A percentile compares a stretch with the other conserved stretches of the same genome.
These are phyloP conservation scores for Fusarium denticulatum DNA, from an alignment of 2,329 filamentous ascomycete species.

Conservation along the genomic window DNA sequence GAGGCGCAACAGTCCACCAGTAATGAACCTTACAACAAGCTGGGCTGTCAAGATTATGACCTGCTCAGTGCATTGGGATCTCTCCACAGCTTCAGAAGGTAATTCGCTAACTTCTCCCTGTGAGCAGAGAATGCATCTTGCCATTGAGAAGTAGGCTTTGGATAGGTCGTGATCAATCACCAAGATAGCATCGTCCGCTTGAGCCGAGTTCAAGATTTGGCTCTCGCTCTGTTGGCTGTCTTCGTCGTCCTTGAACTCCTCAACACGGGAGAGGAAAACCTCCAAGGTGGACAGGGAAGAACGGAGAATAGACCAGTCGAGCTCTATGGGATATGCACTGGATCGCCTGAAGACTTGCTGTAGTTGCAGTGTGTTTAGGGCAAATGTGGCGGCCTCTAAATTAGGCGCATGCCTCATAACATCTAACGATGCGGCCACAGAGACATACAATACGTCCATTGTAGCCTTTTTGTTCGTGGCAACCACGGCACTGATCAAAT, in stretches of 20 bases:
- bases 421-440: conserved; percentile 60
- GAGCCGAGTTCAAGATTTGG: conserved; percentile 51
- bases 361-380: conserved; percentile 61
- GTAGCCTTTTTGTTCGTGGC: conserved; percentile 62
- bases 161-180: conserved; percentile 62
- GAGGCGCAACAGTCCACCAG: conserved; percentile 55
- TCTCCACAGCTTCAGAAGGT: conserved; percentile 33
- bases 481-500: conserved; percentile 61
- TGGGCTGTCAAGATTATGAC: conserved; percentile 57
- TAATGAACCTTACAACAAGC: conserved; percentile 57
- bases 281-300: conserved; percentile 59
- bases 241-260: conserved; percentile 52
- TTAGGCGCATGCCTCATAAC: conserved; percentile 59
- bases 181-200: conserved; percentile 58
- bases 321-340: conserved; percentile 52
- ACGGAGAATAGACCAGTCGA: conserved; percentile 61
- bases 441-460: conserved; percentile 62
- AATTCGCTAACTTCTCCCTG: conserved; percentile 18
- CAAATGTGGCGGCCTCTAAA: conserved; percentile 59
- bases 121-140: conserved; percentile 50
- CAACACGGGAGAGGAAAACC: conserved; percentile 57
- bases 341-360: conserved; percentile 63
- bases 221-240: conserved; percentile 53
- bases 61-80: conserved; percentile 54
- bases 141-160: conserved; percentile 59